Base-by-base conservation (phyloP, 2,329 filamentous ascomycete species). In the Alternaria brassicae region DNA sequence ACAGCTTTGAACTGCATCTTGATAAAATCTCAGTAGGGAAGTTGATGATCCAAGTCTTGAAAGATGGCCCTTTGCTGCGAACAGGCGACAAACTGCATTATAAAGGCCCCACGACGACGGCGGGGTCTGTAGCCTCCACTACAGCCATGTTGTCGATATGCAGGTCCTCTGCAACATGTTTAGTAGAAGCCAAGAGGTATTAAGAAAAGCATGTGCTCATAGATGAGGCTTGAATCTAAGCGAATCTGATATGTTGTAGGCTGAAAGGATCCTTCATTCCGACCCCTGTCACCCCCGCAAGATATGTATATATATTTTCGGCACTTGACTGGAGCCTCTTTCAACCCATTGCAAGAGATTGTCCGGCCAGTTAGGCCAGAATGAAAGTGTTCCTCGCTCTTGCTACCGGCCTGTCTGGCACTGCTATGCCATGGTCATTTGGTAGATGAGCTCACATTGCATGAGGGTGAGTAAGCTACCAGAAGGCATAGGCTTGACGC, bases 301-400 rank as follows among this genome's bases (percentile, higher is more conserved):
- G 23, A 10, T 13, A 19, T 25, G 23, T 13, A 37, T 44, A 42
- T 25, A 12, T 50, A 15, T 39, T 36, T 39, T 52, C 54, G 54
- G 54, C 54, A 56, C 39, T 41, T 56, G 54, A 37, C 44, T 23
- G 21, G 28, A 23, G 44, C 17, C 13, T 25, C 30, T 48, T 23
- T n/a, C 30, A 12, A 7, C 25, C 30, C 10, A 23, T 25, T 23
- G 4, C 44, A 34, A 8, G 13, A 7, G 4, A 34, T 7, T 48
- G 3, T n/a, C 13, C 13, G 17, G 44, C 15, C 15, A 2, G 9
- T 10, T 6, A 36, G 15, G 19, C n/a, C 12, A 65, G 21, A 0
- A 75, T 75, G 72, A 74, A 66, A 58, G 61, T 56, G 9, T 59
- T 65, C 39, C 58, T 68, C 49, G 45, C 63, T 42, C 58, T 66